Evolutionary conservation across 129 eudicot genomes (phyloP).

Genomic region (Tanacetum coccineum): DNA sequence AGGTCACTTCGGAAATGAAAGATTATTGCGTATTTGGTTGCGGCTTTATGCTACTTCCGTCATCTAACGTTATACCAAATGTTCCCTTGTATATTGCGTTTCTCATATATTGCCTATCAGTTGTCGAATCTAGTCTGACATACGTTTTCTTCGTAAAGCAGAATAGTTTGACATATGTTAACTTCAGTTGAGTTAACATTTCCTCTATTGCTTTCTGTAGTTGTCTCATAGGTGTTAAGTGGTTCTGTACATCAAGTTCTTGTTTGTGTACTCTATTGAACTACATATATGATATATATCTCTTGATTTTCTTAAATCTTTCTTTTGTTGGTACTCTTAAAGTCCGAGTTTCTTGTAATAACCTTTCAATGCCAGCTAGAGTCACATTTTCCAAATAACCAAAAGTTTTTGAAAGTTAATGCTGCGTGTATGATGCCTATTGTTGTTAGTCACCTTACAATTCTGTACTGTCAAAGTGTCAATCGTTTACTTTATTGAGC

Average conservation of each 20-base stretch:
- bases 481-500: not conserved
- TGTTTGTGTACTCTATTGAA: not conserved
- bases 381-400: constrained; percentile 5
- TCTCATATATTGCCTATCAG: no score
- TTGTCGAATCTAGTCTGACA: no score
- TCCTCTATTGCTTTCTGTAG: not conserved
- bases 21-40: constrained; percentile 13
- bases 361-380: constrained; percentile 8
- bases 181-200: not conserved
- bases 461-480: constrained; percentile 2
- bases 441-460: not conserved
- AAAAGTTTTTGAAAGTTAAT: constrained; percentile 9
- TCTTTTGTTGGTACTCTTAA: constrained; percentile 2
- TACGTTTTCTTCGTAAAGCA: no score
- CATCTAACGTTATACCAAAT: not conserved
- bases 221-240: not conserved
- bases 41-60: constrained; percentile 2
- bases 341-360: constrained; percentile 8
- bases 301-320: constrained; percentile 3
- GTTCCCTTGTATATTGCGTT: not conserved
- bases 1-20: not conserved
- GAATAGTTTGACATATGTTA: no score
- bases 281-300: not conserved
- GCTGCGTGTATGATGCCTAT: not conserved
- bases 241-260: not conserved